These are phyloP conservation scores for Medicago ruthenica DNA, from an alignment of 306 rosid species.

Conservation along the genomic window DNA sequence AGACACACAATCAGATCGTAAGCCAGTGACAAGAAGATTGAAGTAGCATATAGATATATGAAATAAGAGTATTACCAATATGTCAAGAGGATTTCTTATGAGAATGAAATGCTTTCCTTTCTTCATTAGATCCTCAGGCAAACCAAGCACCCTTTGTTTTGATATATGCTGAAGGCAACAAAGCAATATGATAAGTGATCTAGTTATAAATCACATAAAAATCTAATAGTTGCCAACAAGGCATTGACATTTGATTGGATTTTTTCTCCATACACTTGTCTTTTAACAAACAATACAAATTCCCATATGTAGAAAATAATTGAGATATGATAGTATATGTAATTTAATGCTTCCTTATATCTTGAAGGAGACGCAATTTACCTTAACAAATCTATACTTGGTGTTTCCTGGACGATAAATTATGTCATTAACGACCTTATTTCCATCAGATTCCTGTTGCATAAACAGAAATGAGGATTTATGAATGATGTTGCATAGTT, in stretches of 20 bases:
- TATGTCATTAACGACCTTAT: constrained; percentile 65
- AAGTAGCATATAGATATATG: background rate
- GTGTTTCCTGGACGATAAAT: constrained; percentile 67
- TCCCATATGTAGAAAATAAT: background rate
- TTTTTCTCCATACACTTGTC: constrained; percentile 1
- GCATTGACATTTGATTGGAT: too few relatives aligned
- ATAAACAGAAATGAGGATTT: constrained; percentile 2
- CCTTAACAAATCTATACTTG: constrained; percentile 77
- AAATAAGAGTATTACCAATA: constrained; percentile 58
- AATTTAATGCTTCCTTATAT: background rate
- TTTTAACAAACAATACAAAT: background rate
- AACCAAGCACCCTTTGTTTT: constrained; percentile 68
- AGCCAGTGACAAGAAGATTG: constrained; percentile 9
- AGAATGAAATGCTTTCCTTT: constrained; percentile 83
- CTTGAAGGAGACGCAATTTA: constrained; percentile 24
- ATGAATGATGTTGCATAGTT: background rate
- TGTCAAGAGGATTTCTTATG: constrained; percentile 80
- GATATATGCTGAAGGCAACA: constrained; percentile 70
- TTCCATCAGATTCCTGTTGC: constrained; percentile 74
- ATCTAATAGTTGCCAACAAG: constrained; percentile 11
- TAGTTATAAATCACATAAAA: constrained; percentile 1
- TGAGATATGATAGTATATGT: background rate
- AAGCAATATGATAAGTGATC: constrained; percentile 1
- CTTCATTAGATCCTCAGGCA: constrained; percentile 67
- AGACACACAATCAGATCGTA: constrained; percentile 19